Evolutionary conservation across 2,329 filamentous ascomycete genomes (phyloP).

Genomic region (Fusarium graminum): DNA sequence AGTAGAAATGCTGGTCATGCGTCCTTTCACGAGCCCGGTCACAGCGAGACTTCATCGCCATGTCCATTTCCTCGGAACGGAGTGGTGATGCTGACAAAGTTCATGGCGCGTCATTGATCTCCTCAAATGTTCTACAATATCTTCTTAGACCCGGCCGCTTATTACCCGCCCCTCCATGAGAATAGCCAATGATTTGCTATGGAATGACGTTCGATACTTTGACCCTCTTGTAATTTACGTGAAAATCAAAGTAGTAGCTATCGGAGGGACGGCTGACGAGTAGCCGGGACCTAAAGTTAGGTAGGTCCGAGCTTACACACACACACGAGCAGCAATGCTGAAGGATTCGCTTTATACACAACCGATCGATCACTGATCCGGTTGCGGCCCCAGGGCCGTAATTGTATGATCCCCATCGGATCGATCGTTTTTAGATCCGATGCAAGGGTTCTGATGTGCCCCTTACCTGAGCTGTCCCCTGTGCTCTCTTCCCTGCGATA

Average conservation of each 20-base stretch:
- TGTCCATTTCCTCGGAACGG: background rate
- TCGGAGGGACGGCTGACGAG: no score
- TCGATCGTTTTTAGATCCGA: background rate
- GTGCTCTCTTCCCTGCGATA: background rate
- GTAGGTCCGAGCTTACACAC: no score
- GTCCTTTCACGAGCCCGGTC: background rate
- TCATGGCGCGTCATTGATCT: slow-evolving; percentile 1
- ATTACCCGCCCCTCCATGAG: background rate
- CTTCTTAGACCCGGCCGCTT: background rate
- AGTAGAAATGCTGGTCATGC: background rate
- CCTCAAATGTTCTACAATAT: background rate
- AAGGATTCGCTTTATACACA: background rate
- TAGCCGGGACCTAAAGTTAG: no score
- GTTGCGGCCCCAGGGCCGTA: background rate
- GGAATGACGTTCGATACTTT: background rate
- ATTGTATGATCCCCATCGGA: background rate
- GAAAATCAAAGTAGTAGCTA: background rate
- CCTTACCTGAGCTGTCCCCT: background rate
- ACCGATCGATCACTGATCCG: background rate
- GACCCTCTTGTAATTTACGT: background rate
- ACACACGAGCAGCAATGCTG: background rate
- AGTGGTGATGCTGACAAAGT: background rate
- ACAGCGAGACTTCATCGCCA: rapidly evolving
- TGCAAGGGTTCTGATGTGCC: background rate
- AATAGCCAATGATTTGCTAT: background rate